phyloP scores from a whole-genome alignment of 352 stramenopile genomes.

The Phytophthora constricta region DNA sequence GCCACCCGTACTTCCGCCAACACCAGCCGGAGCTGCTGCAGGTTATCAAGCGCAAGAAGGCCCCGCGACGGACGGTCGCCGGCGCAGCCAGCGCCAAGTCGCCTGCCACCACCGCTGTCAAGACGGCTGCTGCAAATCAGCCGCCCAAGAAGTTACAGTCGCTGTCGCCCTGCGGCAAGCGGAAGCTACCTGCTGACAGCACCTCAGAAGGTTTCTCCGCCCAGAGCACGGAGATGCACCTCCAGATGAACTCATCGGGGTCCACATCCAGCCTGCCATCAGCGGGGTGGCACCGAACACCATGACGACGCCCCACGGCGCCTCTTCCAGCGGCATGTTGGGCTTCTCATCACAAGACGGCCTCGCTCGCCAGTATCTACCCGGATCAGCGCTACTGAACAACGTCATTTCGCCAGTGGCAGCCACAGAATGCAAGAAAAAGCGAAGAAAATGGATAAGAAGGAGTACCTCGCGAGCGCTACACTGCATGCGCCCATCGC shows the following conservation, averaged over 20 bases:
- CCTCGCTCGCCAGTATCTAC: constrained; percentile 45
- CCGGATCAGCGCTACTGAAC: constrained; percentile 49
- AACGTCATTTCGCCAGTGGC: constrained; percentile 79
- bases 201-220: constrained; percentile 19
- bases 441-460: constrained; percentile 74
- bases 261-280: constrained; percentile 44
- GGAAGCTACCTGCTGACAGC: constrained; percentile 41
- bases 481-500: constrained; percentile 33
- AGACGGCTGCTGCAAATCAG: constrained; percentile 9
- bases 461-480: constrained; percentile 38
- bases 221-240: constrained; percentile 36
- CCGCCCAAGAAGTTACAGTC: constrained; percentile 41
- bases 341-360: constrained; percentile 37
- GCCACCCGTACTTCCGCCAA: constrained; percentile 76
- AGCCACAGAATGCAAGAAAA: constrained; percentile 71
- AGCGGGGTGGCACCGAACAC: constrained; percentile 41
- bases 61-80: constrained; percentile 48
- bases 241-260: constrained; percentile 38
- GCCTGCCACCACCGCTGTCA: constrained; percentile 4
- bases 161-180: constrained; percentile 53
- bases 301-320: constrained; percentile 43
- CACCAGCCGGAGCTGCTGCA: constrained; percentile 79
- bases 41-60: constrained; percentile 85
- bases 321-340: constrained; percentile 28
- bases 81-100: constrained; percentile 11